Evolutionary conservation across 208 protist species (phyloP).

Genomic region (Tritrichomonas musculus): DNA sequence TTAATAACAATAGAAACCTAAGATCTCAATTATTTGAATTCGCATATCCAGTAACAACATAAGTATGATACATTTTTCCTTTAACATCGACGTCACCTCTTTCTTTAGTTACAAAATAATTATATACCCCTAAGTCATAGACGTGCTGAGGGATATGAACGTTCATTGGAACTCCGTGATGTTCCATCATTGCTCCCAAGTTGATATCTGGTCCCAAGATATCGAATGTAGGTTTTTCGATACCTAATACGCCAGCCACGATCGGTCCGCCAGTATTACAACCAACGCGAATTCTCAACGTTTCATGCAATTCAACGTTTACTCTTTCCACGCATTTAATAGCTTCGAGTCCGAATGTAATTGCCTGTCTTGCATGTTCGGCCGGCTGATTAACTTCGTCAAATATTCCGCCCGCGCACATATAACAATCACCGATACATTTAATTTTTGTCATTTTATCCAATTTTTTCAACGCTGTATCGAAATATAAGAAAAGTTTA

Average conservation of each 20-base stretch:
- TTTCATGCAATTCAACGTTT: not conserved
- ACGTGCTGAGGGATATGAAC: conserved; percentile 11
- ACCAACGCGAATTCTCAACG: not conserved
- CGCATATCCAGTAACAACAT: not conserved
- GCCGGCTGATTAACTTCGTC: conserved; percentile 16
- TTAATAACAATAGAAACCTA: too few relatives aligned
- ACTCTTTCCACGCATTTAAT: not conserved
- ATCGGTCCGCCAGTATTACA: conserved; percentile 2
- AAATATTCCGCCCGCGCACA: not conserved
- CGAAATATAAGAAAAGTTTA: not conserved
- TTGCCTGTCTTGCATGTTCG: not conserved
- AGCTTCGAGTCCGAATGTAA: not conserved
- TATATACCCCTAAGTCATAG: not conserved
- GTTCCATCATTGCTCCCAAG: not conserved
- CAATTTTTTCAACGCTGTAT: not conserved
- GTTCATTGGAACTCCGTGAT: conserved; percentile 28
- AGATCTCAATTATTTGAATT: too few relatives aligned
- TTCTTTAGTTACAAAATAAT: not conserved
- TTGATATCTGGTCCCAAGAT: not conserved
- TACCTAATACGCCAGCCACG: conserved; percentile 1
- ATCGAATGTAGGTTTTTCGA: conserved; percentile 30
- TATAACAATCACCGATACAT: conserved; percentile 20
- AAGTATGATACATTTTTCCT: not conserved
- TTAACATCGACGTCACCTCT: conserved; percentile 2
- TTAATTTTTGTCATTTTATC: conserved; percentile 10